Conservation (phyloP, 176 grass and related monocot species). For the Pontederia paniculata region DNA sequence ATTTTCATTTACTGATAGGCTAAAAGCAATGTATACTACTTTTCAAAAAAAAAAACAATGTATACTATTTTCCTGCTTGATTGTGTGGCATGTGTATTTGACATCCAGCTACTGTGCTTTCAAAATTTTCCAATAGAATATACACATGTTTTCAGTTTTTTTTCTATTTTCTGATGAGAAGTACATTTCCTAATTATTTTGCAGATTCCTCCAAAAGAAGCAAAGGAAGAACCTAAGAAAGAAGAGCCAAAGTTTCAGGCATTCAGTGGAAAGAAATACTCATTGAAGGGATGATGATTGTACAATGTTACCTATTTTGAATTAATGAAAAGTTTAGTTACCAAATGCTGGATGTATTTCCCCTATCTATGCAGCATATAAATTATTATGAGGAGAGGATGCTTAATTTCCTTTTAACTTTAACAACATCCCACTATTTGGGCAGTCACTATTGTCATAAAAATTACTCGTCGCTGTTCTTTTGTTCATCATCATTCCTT, state of each 20-base stretch:
- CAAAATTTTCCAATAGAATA: background rate
- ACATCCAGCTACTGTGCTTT: too few relatives aligned
- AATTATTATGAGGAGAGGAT: too few relatives aligned
- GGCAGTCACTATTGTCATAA: too few relatives aligned
- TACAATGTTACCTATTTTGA: too few relatives aligned
- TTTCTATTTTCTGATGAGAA: background rate
- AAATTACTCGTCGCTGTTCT: too few relatives aligned
- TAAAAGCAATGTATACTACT: background rate
- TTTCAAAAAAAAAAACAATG: background rate
- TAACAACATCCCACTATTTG: too few relatives aligned
- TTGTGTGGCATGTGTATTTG: too few relatives aligned
- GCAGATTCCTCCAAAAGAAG: constrained; percentile 39
- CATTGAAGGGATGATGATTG: constrained; percentile 43
- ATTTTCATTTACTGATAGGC: background rate
- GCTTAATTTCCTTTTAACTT: too few relatives aligned
- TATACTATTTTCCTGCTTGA: background rate
- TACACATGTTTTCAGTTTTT: background rate
- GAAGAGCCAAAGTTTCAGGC: constrained; percentile 61
- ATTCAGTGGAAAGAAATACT: constrained; percentile 71
- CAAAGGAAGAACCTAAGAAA: constrained; percentile 35
- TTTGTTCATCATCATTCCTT: too few relatives aligned
- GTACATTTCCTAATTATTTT: constrained; percentile 15
- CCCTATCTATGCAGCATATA: too few relatives aligned
- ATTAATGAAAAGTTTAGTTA: too few relatives aligned
- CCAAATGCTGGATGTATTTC: too few relatives aligned